Percentiles rank a stretch among this genome's conserved stretches.
These are phyloP conservation scores for Singerocomus inundabilis DNA, from an alignment of 1,284 basidiomycete species.

Conservation along the genomic window DNA sequence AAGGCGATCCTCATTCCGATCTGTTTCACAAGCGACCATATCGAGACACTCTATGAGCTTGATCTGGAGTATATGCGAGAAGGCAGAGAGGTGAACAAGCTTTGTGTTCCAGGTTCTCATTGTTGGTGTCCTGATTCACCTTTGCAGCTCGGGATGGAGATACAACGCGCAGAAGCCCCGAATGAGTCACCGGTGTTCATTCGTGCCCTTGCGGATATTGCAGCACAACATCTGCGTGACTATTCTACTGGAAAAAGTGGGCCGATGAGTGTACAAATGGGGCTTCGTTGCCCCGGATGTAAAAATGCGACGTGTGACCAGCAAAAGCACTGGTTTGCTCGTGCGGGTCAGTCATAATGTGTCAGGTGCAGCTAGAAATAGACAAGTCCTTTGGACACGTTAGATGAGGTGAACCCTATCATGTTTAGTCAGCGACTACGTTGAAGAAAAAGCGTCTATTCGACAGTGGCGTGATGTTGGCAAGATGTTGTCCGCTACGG, in stretches of 20 bases:
- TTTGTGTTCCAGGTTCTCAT: not conserved
- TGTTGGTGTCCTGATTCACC: slow-evolving; percentile 1
- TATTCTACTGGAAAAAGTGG: slow-evolving; percentile 53
- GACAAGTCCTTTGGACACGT: not conserved
- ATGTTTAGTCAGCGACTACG: slow-evolving; percentile 25
- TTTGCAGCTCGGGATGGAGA: slow-evolving; percentile 82
- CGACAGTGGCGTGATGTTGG: not conserved
- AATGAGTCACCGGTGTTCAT: slow-evolving; percentile 99
- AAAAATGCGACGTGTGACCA: slow-evolving; percentile 83
- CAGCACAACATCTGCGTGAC: slow-evolving; percentile 75
- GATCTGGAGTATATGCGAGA: slow-evolving; percentile 94
- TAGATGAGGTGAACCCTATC: not conserved
- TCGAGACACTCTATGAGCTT: slow-evolving; percentile 97
- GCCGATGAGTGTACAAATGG: slow-evolving; percentile 78
- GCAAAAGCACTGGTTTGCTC: slow-evolving; percentile 87
- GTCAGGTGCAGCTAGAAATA: slow-evolving; percentile 1
- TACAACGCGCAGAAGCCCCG: slow-evolving; percentile 91
- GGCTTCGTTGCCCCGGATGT: slow-evolving; percentile 91
- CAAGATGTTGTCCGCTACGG: slow-evolving; percentile 48
- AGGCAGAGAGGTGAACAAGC: slow-evolving; percentile 72
- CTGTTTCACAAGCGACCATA: slow-evolving; percentile 98
- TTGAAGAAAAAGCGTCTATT: not conserved
- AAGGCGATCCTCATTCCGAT: slow-evolving; percentile 91
- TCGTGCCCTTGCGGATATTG: slow-evolving; percentile 93
- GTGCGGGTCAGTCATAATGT: slow-evolving; percentile 41